A percentile compares a stretch with the other conserved stretches of the same genome.
phyloP scores from a whole-genome alignment of 805 yeast genomes.

The Ogataea chonburiensis region DNA sequence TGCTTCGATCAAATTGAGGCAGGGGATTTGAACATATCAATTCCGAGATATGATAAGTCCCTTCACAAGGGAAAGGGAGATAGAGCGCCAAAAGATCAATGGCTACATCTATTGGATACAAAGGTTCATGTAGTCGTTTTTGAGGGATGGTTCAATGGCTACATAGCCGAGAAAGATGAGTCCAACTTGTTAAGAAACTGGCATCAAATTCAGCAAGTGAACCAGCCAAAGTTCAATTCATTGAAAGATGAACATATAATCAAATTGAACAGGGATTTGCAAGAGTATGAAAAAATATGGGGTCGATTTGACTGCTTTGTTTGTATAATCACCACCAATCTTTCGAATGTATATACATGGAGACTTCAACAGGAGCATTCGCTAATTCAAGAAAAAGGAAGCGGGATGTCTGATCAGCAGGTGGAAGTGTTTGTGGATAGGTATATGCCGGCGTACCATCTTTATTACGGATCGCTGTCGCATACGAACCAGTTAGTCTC shows the following conservation, averaged over 20 bases:
- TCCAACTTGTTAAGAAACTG: constrained; percentile 31
- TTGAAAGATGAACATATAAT: constrained; percentile 24
- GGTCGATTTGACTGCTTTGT: constrained; percentile 56
- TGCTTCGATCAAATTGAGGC: constrained; percentile 35
- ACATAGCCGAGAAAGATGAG: constrained; percentile 40
- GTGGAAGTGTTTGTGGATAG: constrained; percentile 72
- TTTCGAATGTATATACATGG: constrained; percentile 74
- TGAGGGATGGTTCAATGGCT: constrained; percentile 97
- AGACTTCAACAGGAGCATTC: constrained; percentile 72
- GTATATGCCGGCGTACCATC: constrained; percentile 80
- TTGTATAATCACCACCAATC: constrained; percentile 56
- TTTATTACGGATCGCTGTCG: constrained; percentile 48
- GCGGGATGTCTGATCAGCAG: constrained; percentile 77
- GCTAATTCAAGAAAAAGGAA: constrained; percentile 51
- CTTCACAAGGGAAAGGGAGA: constrained; percentile 76
- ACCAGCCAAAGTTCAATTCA: constrained; percentile 19
- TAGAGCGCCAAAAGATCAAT: constrained; percentile 42
- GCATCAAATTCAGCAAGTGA: constrained; percentile 21
- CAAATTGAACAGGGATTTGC: constrained; percentile 53
- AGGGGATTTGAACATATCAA: constrained; percentile 30
- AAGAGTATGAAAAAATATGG: constrained; percentile 56
- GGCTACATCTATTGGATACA: constrained; percentile 33
- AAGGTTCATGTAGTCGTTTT: constrained; percentile 67
- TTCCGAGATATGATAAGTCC: constrained; percentile 82
- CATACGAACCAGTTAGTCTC: constrained; percentile 7